A percentile compares a stretch with the other conserved stretches of the same genome.
Evolutionary conservation across 768 basidiomycete genomes (phyloP).

Genomic region (Russula olivacea): DNA sequence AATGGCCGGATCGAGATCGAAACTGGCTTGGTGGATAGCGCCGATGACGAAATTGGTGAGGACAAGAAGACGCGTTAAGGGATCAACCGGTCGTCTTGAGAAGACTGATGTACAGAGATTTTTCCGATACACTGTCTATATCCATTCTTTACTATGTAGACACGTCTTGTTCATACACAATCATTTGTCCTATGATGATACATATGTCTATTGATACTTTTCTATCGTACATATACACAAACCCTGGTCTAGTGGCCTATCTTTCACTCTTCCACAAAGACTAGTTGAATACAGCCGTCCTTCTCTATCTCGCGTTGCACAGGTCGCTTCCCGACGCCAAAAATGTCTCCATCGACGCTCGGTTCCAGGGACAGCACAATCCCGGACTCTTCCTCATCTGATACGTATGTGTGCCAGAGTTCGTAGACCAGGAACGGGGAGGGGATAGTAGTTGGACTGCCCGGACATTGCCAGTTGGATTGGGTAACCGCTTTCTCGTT

Average conservation of each 20-base stretch:
- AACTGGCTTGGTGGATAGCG: conserved; percentile 38
- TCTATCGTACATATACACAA: not conserved
- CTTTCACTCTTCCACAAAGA: conserved; percentile 9
- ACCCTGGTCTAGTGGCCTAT: too few relatives aligned
- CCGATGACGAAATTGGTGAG: conserved; percentile 10
- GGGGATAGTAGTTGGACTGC: not conserved
- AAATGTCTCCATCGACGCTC: conserved; percentile 11
- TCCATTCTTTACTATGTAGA: not conserved
- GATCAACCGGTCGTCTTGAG: not conserved
- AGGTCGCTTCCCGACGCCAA: conserved; percentile 16
- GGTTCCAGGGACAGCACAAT: not conserved
- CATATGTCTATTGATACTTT: not conserved
- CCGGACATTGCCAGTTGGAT: not conserved
- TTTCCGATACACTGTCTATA: not conserved
- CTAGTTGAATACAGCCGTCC: conserved; percentile 14
- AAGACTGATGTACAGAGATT: not conserved
- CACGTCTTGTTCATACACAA: not conserved
- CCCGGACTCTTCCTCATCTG: not conserved
- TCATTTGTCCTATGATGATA: not conserved
- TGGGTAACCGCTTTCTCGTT: not conserved
- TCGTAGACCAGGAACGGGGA: not conserved
- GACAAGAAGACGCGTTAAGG: conserved; percentile 10
- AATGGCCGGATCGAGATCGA: conserved; percentile 54
- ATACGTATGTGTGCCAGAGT: conserved; percentile 2
- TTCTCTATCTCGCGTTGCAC: conserved; percentile 17